Percentiles rank a stretch among this genome's conserved stretches.
Conservation (phyloP, 2,329 filamentous ascomycete genomes). For the Paramyrothecium sp. region DNA sequence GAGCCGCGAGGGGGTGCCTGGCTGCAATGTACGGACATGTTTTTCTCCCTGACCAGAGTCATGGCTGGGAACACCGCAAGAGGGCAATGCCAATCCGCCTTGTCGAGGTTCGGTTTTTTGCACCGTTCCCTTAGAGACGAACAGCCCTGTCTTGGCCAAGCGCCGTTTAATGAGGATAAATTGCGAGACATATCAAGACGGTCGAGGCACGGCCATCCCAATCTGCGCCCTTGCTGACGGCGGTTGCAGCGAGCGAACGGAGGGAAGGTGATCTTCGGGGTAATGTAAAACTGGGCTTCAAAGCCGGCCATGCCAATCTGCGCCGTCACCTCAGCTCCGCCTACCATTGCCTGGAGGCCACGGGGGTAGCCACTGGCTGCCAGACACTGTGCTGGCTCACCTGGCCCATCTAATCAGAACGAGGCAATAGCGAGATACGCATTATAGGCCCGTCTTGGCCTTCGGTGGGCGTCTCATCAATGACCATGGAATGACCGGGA, state of each 20-base stretch:
- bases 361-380: not conserved
- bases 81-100: not conserved
- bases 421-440: not conserved
- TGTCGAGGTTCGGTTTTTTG: not conserved
- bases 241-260: not conserved
- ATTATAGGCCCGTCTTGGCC: not conserved
- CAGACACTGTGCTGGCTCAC: not conserved
- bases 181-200: not conserved
- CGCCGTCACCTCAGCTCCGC: not conserved
- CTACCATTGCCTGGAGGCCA: not conserved
- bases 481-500: too few species aligned
- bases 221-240: not conserved
- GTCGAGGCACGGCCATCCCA: too few species aligned
- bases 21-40: conserved; percentile 7
- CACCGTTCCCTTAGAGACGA: not conserved
- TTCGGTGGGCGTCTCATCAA: not conserved
- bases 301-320: not conserved
- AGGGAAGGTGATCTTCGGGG: not conserved
- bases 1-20: not conserved
- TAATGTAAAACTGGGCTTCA: not conserved
- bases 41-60: conserved; percentile 3
- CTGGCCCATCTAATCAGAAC: not conserved
- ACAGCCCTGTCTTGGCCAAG: not conserved
- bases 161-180: not conserved
- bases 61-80: too few species aligned